Evolutionary conservation across 202 grass and related monocot genomes (phyloP).

Genomic region (Carex arenaria): DNA sequence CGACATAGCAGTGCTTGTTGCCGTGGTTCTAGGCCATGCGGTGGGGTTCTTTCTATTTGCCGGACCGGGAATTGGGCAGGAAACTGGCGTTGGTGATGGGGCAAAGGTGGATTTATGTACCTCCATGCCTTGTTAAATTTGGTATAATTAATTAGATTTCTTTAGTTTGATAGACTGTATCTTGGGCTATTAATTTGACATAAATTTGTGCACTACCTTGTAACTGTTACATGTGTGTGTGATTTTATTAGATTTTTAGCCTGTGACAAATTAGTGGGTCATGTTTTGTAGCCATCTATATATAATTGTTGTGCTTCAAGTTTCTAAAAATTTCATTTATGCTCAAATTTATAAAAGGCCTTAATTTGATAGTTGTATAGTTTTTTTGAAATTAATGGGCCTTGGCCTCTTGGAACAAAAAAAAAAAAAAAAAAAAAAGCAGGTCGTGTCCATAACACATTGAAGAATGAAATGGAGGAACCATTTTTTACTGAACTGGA

Average conservation of each 20-base stretch:
- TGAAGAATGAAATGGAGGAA: background rate
- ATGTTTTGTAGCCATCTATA: background rate
- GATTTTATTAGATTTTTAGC: background rate
- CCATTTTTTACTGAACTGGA: background rate
- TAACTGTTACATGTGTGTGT: background rate
- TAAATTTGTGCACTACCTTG: background rate
- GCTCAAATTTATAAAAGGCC: too few relatives aligned
- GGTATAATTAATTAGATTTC: background rate
- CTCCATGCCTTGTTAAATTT: constrained; percentile 15
- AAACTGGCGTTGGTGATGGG: background rate
- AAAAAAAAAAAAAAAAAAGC: background rate
- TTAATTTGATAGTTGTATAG: too few relatives aligned
- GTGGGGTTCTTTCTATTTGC: constrained; percentile 45
- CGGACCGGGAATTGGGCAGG: constrained; percentile 14
- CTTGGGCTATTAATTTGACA: background rate
- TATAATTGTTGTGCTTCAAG: background rate
- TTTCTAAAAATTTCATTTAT: too few relatives aligned
- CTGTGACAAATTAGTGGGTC: background rate
- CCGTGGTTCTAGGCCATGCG: constrained; percentile 36
- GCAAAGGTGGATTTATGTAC: background rate
- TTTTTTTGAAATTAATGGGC: too few relatives aligned
- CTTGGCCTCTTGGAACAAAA: too few relatives aligned
- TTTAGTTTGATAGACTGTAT: too few relatives aligned
- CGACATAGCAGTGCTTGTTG: constrained; percentile 50
- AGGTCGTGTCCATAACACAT: too few relatives aligned